Conservation (phyloP, 2,329 filamentous ascomycete species). For the Microcyclosporella mali region DNA sequence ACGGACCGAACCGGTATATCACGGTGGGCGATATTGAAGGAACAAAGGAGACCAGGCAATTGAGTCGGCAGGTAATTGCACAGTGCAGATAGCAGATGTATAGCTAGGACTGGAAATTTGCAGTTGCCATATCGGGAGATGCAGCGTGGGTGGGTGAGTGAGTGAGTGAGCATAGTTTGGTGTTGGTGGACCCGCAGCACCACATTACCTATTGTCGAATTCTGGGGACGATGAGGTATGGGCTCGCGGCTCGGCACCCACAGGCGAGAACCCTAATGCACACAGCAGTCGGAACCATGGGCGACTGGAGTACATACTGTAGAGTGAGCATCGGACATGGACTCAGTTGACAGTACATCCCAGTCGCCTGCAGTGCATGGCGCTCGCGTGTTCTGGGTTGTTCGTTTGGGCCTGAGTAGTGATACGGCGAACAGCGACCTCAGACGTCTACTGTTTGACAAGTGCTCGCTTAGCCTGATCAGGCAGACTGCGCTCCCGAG, state of each 20-base stretch:
- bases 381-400: conserved; percentile 11
- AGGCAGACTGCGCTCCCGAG: no score
- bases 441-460: conserved; percentile 21
- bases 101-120: conserved; percentile 9
- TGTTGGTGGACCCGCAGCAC: conserved; percentile 1
- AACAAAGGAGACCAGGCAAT: conserved; percentile 13
- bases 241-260: no score
- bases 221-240: no score
- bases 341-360: no score
- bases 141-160: conserved; percentile 1
- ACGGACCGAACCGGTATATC: conserved; percentile 16
- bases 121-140: conserved; percentile 13
- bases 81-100: conserved; percentile 4
- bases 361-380: conserved; percentile 10
- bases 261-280: no score
- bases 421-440: conserved; percentile 14
- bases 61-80: conserved; percentile 8
- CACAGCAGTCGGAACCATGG: no score
- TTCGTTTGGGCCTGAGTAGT: conserved; percentile 9
- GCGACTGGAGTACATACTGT: no score
- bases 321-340: no score
- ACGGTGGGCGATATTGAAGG: background rate
- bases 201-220: no score
- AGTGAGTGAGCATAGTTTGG: conserved; percentile 1
- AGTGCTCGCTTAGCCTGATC: conserved; percentile 12